These are phyloP conservation scores for Xylariaceae sp. DNA, from an alignment of 2,329 filamentous ascomycete genomes.

Conservation along the genomic window DNA sequence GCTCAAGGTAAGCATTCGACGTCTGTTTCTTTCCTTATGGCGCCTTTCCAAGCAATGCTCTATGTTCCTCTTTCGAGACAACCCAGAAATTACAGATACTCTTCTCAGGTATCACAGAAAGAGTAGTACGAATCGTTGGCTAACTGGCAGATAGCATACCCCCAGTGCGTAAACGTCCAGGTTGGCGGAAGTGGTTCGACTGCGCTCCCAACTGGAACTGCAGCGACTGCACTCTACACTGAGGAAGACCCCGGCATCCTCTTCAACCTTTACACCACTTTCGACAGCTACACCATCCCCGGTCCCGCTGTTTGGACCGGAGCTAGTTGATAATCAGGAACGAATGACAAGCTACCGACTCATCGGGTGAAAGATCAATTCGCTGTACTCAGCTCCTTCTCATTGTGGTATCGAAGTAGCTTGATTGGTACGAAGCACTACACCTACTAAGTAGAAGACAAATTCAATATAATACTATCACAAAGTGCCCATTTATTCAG, in stretches of 20 bases:
- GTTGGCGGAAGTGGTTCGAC: conserved; percentile 47
- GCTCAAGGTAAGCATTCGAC: conserved; percentile 30
- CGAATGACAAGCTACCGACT: too few species aligned
- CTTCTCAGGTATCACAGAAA: not conserved
- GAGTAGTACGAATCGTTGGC: not conserved
- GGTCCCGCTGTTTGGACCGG: conserved; percentile 21
- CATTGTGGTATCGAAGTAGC: too few species aligned
- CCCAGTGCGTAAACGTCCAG: conserved; percentile 53
- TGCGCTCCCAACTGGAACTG: conserved; percentile 41
- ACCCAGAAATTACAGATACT: conserved; percentile 31
- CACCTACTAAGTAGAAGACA: too few species aligned
- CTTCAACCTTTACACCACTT: conserved; percentile 48
- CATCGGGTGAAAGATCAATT: too few species aligned
- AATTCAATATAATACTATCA: too few species aligned
- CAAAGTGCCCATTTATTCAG: too few species aligned
- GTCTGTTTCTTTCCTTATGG: too few species aligned
- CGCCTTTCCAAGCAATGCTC: too few species aligned
- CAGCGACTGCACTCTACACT: conserved; percentile 51
- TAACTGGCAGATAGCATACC: conserved; percentile 12
- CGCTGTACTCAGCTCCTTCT: too few species aligned
- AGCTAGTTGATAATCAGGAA: conserved; percentile 2
- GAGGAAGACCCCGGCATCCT: conserved; percentile 49
- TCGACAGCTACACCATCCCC: conserved; percentile 23
- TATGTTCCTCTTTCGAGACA: too few species aligned
- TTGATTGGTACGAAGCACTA: too few species aligned